Conservation (phyloP, 768 basidiomycete species). For the Nevesoporus exiguus region DNA sequence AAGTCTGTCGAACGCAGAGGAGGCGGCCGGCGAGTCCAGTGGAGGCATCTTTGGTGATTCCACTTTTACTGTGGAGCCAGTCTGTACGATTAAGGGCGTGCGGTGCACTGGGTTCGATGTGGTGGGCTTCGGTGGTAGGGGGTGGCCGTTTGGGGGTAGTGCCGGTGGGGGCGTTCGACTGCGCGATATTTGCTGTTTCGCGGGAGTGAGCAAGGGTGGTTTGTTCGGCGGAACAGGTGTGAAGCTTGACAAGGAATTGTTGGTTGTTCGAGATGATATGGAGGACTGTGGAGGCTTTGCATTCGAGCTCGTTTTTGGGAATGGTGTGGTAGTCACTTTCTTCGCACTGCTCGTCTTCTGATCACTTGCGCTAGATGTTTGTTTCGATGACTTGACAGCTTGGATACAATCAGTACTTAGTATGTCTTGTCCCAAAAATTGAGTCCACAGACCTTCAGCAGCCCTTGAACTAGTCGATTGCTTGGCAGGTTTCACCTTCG, state of each 20-base stretch:
- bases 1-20: constrained; percentile 23
- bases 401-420: constrained; percentile 1
- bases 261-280: constrained; percentile 15
- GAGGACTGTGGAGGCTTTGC: constrained; percentile 3
- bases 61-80: constrained; percentile 9
- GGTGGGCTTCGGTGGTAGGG: neutral
- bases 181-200: neutral
- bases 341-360: constrained; percentile 9
- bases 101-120: neutral
- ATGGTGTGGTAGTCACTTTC: neutral
- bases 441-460: constrained; percentile 16
- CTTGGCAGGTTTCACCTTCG: constrained; percentile 18
- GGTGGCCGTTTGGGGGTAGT: neutral
- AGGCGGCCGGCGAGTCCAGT: constrained; percentile 5
- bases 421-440: neutral
- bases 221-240: neutral
- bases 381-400: constrained; percentile 16
- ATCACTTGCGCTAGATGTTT: neutral
- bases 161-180: neutral
- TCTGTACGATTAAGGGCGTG: constrained; percentile 10
- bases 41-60: constrained; percentile 18
- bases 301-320: neutral
- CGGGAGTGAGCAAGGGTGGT: neutral
- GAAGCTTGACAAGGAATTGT: constrained; percentile 19
- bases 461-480: neutral